phyloP scores from a whole-genome alignment of 345 rosid genomes.

The Pistacia atlantica region DNA sequence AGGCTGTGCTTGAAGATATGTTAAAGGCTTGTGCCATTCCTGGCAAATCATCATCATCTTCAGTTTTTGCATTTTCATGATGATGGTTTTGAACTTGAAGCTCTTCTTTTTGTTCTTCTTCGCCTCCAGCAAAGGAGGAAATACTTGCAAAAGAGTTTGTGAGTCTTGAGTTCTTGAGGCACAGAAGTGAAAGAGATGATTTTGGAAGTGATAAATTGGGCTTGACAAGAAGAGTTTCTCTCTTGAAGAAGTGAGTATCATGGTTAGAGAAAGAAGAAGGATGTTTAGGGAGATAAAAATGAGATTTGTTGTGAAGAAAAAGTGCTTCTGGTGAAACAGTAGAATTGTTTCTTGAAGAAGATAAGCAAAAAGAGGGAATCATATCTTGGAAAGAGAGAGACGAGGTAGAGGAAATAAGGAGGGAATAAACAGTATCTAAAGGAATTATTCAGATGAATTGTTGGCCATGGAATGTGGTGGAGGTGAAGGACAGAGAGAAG shows the following conservation, averaged over 20 bases:
- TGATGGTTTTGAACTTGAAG: conserved; percentile 30
- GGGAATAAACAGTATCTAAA: conserved; percentile 9
- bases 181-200: conserved; percentile 36
- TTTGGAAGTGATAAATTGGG: conserved; percentile 32
- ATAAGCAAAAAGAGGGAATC: conserved; percentile 65
- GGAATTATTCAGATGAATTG: conserved; percentile 24
- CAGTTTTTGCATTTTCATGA: conserved; percentile 28
- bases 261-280: conserved; percentile 29
- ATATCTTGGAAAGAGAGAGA: conserved; percentile 31
- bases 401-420: background rate
- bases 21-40: conserved; percentile 87
- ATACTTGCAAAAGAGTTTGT: conserved; percentile 58
- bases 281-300: conserved; percentile 44
- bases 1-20: conserved; percentile 70
- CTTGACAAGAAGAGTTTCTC: conserved; percentile 29
- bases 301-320: conserved; percentile 37
- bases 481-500: conserved; percentile 23
- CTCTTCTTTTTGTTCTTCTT: conserved; percentile 42
- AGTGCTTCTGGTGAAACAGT: conserved; percentile 30
- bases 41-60: conserved; percentile 37
- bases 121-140: conserved; percentile 78
- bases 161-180: conserved; percentile 33
- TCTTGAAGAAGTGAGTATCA: conserved; percentile 36
- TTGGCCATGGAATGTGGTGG: conserved; percentile 36
- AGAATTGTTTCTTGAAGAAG: conserved; percentile 48